Evolutionary conservation across 1,139 yeast species (phyloP).

Genomic region (Blastobotrys serpentis): DNA sequence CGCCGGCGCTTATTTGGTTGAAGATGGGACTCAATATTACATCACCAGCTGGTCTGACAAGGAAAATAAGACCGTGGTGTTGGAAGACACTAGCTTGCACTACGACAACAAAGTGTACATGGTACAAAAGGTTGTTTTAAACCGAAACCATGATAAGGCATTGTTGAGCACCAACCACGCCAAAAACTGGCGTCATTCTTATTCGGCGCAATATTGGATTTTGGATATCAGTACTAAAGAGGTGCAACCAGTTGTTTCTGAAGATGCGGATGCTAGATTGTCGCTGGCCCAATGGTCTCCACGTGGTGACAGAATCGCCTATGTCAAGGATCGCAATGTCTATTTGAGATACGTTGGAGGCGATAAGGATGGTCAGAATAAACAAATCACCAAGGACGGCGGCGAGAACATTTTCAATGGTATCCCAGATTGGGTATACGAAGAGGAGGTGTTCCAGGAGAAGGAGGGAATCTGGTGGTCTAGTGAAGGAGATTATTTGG

Average conservation of each 20-base stretch:
- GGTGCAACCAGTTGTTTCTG: slow-evolving; percentile 45
- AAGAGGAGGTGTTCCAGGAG: slow-evolving; percentile 75
- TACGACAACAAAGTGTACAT: slow-evolving; percentile 24
- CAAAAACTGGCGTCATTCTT: slow-evolving; percentile 75
- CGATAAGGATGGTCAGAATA: slow-evolving; percentile 26
- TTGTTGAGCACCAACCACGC: slow-evolving; percentile 52
- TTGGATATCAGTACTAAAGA: slow-evolving; percentile 44
- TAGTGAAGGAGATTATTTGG: slow-evolving; percentile 61
- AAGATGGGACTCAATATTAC: slow-evolving; percentile 22
- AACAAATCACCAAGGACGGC: slow-evolving; percentile 67
- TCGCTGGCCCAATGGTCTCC: slow-evolving; percentile 77
- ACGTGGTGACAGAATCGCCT: slow-evolving; percentile 61
- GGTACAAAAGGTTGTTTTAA: slow-evolving; percentile 33
- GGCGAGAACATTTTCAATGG: slow-evolving; percentile 71
- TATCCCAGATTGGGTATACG: slow-evolving; percentile 95
- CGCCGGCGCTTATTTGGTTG: slow-evolving; percentile 23
- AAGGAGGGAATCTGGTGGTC: slow-evolving; percentile 88
- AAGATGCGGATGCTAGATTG: slow-evolving; percentile 34
- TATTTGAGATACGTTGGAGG: slow-evolving; percentile 47
- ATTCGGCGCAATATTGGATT: slow-evolving; percentile 65
- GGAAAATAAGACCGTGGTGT: slow-evolving; percentile 23
- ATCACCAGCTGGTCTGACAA: slow-evolving; percentile 31
- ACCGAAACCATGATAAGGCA: slow-evolving; percentile 46
- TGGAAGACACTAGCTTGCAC: slow-evolving; percentile 21
- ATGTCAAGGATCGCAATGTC: slow-evolving; percentile 63